Percentiles rank a stretch among this genome's conserved stretches.
Conservation (phyloP, 2,329 filamentous ascomycete genomes). For the Aspergillus sp. region DNA sequence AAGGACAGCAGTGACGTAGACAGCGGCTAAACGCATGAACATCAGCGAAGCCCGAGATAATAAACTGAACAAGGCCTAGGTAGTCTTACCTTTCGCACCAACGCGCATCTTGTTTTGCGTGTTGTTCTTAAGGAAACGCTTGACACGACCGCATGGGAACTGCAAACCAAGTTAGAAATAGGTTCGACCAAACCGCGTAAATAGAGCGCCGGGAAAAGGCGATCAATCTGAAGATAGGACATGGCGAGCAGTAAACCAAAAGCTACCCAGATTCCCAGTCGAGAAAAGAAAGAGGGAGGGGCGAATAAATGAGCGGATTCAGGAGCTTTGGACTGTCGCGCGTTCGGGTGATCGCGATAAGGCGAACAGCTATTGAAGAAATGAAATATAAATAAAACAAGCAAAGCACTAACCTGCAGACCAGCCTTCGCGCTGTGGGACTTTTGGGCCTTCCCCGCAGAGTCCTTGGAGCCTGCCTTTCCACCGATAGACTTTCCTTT, state of each 20-base stretch:
- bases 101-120: slow-evolving; percentile 99
- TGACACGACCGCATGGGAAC: slow-evolving; percentile 99
- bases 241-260: neutral
- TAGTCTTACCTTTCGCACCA: slow-evolving; percentile 71
- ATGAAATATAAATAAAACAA: neutral
- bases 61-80: neutral
- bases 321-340: neutral
- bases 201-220: neutral
- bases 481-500: slow-evolving; percentile 92
- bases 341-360: slow-evolving; percentile 1
- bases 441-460: slow-evolving; percentile 86
- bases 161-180: slow-evolving; percentile 40
- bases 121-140: slow-evolving; percentile 99
- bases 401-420: slow-evolving; percentile 73
- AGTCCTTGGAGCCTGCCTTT: slow-evolving; percentile 83
- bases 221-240: neutral
- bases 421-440: slow-evolving; percentile 91
- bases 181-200: neutral
- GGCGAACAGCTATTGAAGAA: neutral
- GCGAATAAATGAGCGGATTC: neutral
- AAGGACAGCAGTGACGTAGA: slow-evolving; percentile 96
- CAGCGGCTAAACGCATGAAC: slow-evolving; percentile 62
- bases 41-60: slow-evolving; percentile 14
- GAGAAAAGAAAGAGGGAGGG: slow-evolving; percentile 1
- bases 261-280: neutral